Conservation (phyloP, 2,329 filamentous ascomycete species). For the Coniochaeta sp. region DNA sequence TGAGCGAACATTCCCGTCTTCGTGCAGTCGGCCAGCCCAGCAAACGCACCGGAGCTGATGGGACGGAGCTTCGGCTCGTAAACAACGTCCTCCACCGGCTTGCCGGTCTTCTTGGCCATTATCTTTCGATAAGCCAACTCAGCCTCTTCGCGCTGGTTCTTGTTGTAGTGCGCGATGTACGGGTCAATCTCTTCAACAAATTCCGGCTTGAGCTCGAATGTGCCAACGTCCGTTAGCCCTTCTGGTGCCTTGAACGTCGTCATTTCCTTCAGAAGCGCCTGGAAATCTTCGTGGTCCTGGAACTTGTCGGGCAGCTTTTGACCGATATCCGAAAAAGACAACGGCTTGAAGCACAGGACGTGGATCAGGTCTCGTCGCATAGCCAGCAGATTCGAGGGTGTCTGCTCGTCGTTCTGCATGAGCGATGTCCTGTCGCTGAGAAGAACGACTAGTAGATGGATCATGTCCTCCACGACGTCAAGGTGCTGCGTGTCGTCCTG, state of each 20-base stretch:
- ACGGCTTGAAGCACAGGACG: slow-evolving; percentile 89
- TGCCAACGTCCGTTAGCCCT: slow-evolving; percentile 84
- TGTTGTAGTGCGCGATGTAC: slow-evolving; percentile 92
- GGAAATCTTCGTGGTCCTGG: slow-evolving; percentile 82
- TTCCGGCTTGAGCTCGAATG: slow-evolving; percentile 83
- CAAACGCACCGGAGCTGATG: slow-evolving; percentile 71
- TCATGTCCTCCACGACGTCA: slow-evolving; percentile 91
- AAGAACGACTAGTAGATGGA: slow-evolving; percentile 85
- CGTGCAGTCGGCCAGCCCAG: slow-evolving; percentile 70
- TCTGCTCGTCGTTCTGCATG: slow-evolving; percentile 58
- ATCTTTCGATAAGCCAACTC: slow-evolving; percentile 82
- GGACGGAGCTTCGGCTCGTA: slow-evolving; percentile 79
- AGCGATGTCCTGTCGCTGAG: slow-evolving; percentile 83
- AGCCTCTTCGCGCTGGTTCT: slow-evolving; percentile 93
- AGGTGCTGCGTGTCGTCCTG: slow-evolving; percentile 85
- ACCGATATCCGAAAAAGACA: slow-evolving; percentile 89
- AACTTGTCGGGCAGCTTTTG: slow-evolving; percentile 82
- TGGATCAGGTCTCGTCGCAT: slow-evolving; percentile 89
- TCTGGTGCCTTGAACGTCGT: slow-evolving; percentile 86
- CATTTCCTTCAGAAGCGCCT: slow-evolving; percentile 77
- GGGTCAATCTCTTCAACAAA: slow-evolving; percentile 87
- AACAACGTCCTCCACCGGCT: slow-evolving; percentile 73
- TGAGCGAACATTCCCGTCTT: slow-evolving; percentile 80
- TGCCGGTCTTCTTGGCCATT: slow-evolving; percentile 81
- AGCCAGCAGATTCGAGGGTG: slow-evolving; percentile 56